phyloP scores from a whole-genome alignment of 108 stramenopile genomes.

The Bacterosira constricta region DNA sequence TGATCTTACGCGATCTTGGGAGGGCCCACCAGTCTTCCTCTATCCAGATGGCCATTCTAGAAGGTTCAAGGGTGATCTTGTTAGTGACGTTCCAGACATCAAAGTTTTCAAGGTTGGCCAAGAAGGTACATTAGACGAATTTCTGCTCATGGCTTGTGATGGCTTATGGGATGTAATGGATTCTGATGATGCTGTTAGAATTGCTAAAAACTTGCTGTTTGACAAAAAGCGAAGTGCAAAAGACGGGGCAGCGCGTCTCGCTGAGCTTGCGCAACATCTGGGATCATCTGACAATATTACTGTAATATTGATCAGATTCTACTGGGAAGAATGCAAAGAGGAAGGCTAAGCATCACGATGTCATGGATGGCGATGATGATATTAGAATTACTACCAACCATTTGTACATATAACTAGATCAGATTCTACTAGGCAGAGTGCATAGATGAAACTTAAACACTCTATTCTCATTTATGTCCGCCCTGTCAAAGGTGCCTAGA shows the following conservation, averaged over 20 bases:
- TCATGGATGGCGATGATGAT: conserved; percentile 70
- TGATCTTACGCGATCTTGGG: conserved; percentile 52
- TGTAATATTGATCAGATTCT: conserved; percentile 74
- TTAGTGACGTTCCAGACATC: conserved; percentile 68
- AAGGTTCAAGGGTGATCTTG: conserved; percentile 75
- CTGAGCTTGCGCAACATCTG: conserved; percentile 81
- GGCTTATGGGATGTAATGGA: conserved; percentile 90
- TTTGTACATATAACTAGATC: no score
- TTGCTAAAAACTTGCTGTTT: conserved; percentile 74
- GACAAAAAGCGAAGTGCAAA: conserved; percentile 68
- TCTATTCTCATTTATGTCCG: no score
- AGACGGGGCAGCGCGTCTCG: conserved; percentile 75
- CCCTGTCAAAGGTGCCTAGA: no score
- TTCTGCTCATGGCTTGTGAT: conserved; percentile 81
- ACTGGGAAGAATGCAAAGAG: conserved; percentile 33
- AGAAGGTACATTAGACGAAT: conserved; percentile 61
- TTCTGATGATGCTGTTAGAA: conserved; percentile 61
- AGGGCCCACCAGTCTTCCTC: conserved; percentile 63
- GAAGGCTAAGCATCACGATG: conserved; percentile 61
- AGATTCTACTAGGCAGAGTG: no score
- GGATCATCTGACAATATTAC: conserved; percentile 88
- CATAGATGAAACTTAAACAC: no score
- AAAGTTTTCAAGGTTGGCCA: conserved; percentile 52
- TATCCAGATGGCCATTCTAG: conserved; percentile 71
- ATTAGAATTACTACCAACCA: conserved; percentile 73